Evolutionary conservation across 257 asterid species (phyloP), one percentile per base, ranked within the genome.

Genomic region (Solanum pimpinellifolium): DNA sequence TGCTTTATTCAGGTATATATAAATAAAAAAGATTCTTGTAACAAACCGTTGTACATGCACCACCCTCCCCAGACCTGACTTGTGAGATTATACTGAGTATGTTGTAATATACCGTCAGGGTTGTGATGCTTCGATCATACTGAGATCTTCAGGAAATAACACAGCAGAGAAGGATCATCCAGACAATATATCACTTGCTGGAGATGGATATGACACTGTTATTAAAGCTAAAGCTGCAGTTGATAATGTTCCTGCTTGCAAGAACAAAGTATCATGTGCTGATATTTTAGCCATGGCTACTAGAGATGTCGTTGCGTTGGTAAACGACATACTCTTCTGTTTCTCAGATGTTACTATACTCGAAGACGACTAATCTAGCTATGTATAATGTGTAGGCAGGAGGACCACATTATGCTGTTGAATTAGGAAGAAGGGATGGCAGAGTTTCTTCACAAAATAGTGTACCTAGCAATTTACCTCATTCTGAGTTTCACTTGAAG

Each of bases 111-210:
- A 16, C 13, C n/a, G 75, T 33, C 46, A 95, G 98, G 99, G 99
- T 1, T 96, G 99, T 65, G 99, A 96, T 83, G 99, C 97, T 1
- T 96, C 99, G 0, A n/a, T 96, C 41, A 65, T 94, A 89, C 62
- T 96, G 69, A 81, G 85, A 9, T 87, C 93, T 5, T 89, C 93
- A 20, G 91, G 94, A 0, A 91, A 88, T 41, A 90, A 90, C 42
- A 84, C 86, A 23, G 98, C 96, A 23, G 99, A 96, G 93, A 96
- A 94, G 92, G 98, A 96, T 80, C 98, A 95, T n/a, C 97, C 98
- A 1, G 98, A 94, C 16, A 94, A 96, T 90, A 93, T 96, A 70
- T 96, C 99, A 1, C 93, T 96, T 0, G 99, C 99, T 14, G 99
- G 99, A 84, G 99, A 96, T 86, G 99, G 99, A 27, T 96, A 92